These are phyloP conservation scores for Sanghuangporus baumii DNA, from an alignment of 1,284 basidiomycete genomes.

Conservation along the genomic window DNA sequence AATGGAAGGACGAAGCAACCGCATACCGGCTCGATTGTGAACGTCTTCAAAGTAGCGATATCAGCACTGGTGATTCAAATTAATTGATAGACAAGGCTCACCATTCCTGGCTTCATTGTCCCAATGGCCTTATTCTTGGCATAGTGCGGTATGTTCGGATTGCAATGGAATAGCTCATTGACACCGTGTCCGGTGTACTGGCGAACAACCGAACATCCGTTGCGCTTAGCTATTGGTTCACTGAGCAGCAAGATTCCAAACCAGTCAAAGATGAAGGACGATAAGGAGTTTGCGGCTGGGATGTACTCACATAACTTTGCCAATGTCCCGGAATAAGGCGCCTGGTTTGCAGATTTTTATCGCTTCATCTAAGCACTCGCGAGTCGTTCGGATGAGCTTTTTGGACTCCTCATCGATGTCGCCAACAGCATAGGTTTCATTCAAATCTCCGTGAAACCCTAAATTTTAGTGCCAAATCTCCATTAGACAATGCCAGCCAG, in stretches of 20 bases:
- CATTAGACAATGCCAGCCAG: constrained; percentile 4
- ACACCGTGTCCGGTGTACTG: constrained; percentile 91
- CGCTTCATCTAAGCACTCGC: constrained; percentile 78
- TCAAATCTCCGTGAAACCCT: constrained; percentile 90
- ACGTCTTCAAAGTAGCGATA: constrained; percentile 23
- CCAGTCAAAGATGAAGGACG: constrained; percentile 17
- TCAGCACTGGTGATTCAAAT: not conserved
- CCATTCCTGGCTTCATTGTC: constrained; percentile 83
- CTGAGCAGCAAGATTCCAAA: constrained; percentile 30
- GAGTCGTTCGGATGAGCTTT: constrained; percentile 77
- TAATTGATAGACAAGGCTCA: constrained; percentile 28
- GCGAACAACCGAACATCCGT: constrained; percentile 80
- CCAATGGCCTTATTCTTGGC: constrained; percentile 82
- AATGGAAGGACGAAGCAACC: constrained; percentile 23
- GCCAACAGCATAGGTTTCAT: constrained; percentile 88
- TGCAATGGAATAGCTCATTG: constrained; percentile 75
- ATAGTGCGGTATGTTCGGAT: constrained; percentile 80
- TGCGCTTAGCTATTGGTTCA: constrained; percentile 76
- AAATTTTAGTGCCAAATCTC: constrained; percentile 5
- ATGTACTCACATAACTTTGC: constrained; percentile 67
- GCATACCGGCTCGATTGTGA: constrained; percentile 65
- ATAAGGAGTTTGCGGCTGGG: constrained; percentile 4
- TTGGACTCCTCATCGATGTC: constrained; percentile 77
- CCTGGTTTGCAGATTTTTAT: constrained; percentile 91
- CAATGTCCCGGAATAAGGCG: constrained; percentile 78